Base-by-base conservation (phyloP, 2,329 filamentous ascomycete species). In the Ophiostoma pallidulum region DNA sequence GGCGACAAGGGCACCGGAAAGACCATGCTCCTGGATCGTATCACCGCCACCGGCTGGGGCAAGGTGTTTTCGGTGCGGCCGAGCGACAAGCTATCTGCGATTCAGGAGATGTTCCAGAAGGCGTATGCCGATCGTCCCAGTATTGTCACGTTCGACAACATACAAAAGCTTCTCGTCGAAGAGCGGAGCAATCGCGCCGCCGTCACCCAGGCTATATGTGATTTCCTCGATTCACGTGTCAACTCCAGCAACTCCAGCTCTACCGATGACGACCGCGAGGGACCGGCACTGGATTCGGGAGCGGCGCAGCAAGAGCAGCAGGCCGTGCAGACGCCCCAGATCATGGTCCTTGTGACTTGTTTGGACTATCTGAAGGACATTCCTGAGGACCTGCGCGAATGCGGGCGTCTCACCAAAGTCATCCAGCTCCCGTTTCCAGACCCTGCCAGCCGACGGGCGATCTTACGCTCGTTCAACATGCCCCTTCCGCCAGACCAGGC, bases 1-100 rank as follows among this genome's bases (percentile, higher is more conserved):
- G 91, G 91, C 13, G 82, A 86, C 16, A 78, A 79, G 52, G 90
- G 91, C 10, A 94, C 86, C 0, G 91, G 91, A 20, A 96, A 96
- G 66, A 84, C 80, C 0, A 73, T 84, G 53, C 69, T 96, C 0
- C 68, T 96, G 1, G 64, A 82, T 14, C 75, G 77, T 28, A 71
- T 96, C 18, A 76, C 80, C 8, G 73, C 70, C 7, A 77, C 80
- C 0, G 74, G 73, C 49, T 95, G 88, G 86, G 78, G 77, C 19
- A 77, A 76, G 35, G 78, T 89, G 1, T 74, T 84, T 54, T 74
- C 69, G 47, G 68, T 90, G 46, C 69, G 74, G 47, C 67, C 69
- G 7, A 66, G 72, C 4, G 72, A 77, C 53, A 82, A 80, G 59
- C 64, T 75, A 3, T 58, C 76, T 0, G 71, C 74, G 2, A 72